Base-by-base conservation (phyloP, 1,284 basidiomycete species). In the Pisolithus thermaeus region DNA sequence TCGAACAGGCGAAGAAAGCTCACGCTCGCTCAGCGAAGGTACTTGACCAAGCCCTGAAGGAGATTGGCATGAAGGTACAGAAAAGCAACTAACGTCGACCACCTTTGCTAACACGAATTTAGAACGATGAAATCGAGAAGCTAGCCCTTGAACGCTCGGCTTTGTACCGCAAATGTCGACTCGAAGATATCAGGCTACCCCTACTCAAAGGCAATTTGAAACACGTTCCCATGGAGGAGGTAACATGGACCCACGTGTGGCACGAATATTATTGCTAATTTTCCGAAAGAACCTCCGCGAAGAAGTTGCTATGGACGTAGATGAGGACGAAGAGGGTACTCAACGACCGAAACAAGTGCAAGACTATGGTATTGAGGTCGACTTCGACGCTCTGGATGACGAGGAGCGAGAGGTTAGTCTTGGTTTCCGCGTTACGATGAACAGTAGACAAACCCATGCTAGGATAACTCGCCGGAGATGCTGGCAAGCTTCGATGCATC, bases 41-140 rank as follows among this genome's bases (percentile, higher is more conserved):
- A 0, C 77, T 98, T 35, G 96, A 99, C 63, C 84, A 87, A 57
- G 84, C 85, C 1, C 67, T 94, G 56, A 98, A 97, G 70, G 94
- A 98, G 65, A 92, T 98, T 52, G 83, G 89, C 1, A 74, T 73
- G 16, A 87, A 84, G 71, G 91, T 85, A 56, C 55, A 78, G 68
- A 49, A 32, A 25, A 36, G 9, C 38, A 22, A 44, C 27, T 50
- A 22, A 25, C 28, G 35, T 36, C 40, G 16, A 22, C 25, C 8
- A 16, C 18, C 7, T 44, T 22, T 32, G 5, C 35, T 49, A 3
- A 35, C 12, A 12, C 32, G n/a, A 35, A 35, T 42, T 46, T 60
- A 92, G 90, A 97, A 96, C 61, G 93, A 96, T 65, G 88, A 94
- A 62, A 97, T 98, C 54, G 92, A 95, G 69, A 92, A 91, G 61